A percentile compares a stretch with the other conserved stretches of the same genome.
phyloP scores from a whole-genome alignment of 139 green algal species.

The Closterium sp. region DNA sequence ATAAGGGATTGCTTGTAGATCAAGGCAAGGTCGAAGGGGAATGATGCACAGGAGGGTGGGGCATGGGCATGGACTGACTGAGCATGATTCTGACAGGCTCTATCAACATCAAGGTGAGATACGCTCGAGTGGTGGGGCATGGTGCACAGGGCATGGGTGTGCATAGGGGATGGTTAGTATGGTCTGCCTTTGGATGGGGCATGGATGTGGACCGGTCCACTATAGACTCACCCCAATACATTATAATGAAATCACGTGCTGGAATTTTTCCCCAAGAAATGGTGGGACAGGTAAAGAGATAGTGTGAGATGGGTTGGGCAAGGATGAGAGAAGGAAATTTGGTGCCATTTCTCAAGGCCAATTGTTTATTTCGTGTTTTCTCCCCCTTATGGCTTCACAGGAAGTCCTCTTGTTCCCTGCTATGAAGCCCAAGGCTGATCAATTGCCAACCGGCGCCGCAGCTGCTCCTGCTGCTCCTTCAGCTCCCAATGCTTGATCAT shows the following conservation, averaged over 20 bases:
- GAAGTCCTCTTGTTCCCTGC: constrained; percentile 97
- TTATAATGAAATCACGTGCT: constrained; percentile 70
- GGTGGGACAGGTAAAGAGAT: too few species aligned
- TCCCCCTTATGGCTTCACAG: constrained; percentile 3
- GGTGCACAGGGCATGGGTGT: neutral
- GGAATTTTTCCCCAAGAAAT: neutral
- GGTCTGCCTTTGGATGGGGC: constrained; percentile 97
- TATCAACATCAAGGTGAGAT: constrained; percentile 90
- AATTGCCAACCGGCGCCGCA: neutral
- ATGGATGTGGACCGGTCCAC: constrained; percentile 96
- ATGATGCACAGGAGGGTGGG: neutral
- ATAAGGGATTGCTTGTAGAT: neutral
- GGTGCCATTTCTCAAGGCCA: neutral
- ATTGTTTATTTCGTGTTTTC: neutral
- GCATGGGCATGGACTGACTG: neutral
- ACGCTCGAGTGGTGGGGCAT: neutral
- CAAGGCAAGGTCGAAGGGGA: neutral
- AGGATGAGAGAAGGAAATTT: neutral
- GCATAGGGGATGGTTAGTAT: constrained; percentile 70
- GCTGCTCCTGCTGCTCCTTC: neutral
- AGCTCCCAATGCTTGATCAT: neutral
- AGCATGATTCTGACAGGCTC: constrained; percentile 64
- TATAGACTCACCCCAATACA: constrained; percentile 98
- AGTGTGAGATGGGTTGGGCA: too few species aligned
- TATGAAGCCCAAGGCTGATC: constrained; percentile 91